These are phyloP conservation scores for Penicillium sclerotiorum DNA, from an alignment of 2,329 filamentous ascomycete species.

Conservation along the genomic window DNA sequence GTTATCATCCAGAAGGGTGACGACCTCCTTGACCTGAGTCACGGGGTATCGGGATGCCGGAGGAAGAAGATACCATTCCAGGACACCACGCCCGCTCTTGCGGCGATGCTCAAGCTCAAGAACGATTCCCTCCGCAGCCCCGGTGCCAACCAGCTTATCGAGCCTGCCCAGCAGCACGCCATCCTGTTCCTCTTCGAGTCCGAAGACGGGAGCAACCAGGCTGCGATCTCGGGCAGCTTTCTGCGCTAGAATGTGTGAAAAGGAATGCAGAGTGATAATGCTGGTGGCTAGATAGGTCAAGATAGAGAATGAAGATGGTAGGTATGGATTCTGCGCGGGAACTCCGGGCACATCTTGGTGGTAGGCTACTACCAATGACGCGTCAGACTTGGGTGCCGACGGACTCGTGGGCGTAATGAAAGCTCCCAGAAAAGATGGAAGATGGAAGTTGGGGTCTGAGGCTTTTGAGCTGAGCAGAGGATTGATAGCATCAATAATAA, in stretches of 20 bases:
- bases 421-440: conserved; percentile 70
- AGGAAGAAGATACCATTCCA: conserved; percentile 67
- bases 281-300: conserved; percentile 87
- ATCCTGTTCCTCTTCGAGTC: conserved; percentile 74
- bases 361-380: conserved; percentile 77
- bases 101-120: conserved; percentile 84
- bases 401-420: conserved; percentile 60
- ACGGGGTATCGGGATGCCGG: conserved; percentile 47
- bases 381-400: conserved; percentile 39
- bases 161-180: conserved; percentile 72
- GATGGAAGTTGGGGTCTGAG: conserved; percentile 55
- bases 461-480: conserved; percentile 52
- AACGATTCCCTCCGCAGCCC: conserved; percentile 63
- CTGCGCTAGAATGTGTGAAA: conserved; percentile 72
- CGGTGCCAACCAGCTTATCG: conserved; percentile 35
- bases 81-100: conserved; percentile 75
- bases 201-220: conserved; percentile 74
- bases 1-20: conserved; percentile 74
- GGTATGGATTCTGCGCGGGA: conserved; percentile 41
- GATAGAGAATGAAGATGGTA: conserved; percentile 70
- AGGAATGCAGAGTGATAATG: conserved; percentile 71
- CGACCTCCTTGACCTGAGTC: conserved; percentile 54
- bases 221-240: conserved; percentile 78
- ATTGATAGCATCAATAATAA: conserved; percentile 81
- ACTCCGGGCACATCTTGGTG: conserved; percentile 75